Evolutionary conservation across 1,284 basidiomycete genomes (phyloP).

Genomic region (Volvariella volvacea): DNA sequence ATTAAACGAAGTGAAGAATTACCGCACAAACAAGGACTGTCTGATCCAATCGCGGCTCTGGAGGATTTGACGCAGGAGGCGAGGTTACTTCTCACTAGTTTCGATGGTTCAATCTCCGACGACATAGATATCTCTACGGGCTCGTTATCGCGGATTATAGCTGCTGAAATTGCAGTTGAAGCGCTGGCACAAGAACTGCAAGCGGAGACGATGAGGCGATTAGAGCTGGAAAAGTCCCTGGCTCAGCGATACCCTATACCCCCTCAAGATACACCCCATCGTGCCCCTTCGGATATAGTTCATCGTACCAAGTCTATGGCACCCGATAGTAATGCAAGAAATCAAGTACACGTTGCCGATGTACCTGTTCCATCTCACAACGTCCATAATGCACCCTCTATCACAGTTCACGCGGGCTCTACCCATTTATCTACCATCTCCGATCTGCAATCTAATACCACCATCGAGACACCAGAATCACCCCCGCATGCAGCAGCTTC

Average conservation of each 20-base stretch:
- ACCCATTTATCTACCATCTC: too few relatives aligned
- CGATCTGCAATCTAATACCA: too few relatives aligned
- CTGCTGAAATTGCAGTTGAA: slow-evolving; percentile 55
- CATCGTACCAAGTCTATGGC: too few relatives aligned
- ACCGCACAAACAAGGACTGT: slow-evolving; percentile 16
- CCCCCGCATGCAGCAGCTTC: too few relatives aligned
- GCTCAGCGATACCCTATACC: neutral
- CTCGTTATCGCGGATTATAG: slow-evolving; percentile 47
- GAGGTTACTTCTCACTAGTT: slow-evolving; percentile 34
- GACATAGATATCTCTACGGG: slow-evolving; percentile 15
- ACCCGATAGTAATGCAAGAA: slow-evolving; percentile 3
- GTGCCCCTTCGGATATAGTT: too few relatives aligned
- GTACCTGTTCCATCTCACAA: slow-evolving; percentile 3
- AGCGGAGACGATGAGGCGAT: slow-evolving; percentile 50
- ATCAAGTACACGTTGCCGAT: neutral
- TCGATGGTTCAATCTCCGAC: slow-evolving; percentile 28
- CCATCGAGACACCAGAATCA: too few relatives aligned
- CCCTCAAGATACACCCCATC: neutral
- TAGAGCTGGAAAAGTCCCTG: slow-evolving; percentile 40
- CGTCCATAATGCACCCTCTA: neutral
- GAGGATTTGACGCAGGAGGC: slow-evolving; percentile 41
- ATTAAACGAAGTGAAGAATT: slow-evolving; percentile 42
- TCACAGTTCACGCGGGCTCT: too few relatives aligned
- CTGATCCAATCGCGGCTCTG: slow-evolving; percentile 20
- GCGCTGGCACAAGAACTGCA: slow-evolving; percentile 61